Percentiles rank a stretch among this genome's conserved stretches.
phyloP scores from a whole-genome alignment of 495 filamentous ascomycete genomes.

The Staphylotrichum longicolle region DNA sequence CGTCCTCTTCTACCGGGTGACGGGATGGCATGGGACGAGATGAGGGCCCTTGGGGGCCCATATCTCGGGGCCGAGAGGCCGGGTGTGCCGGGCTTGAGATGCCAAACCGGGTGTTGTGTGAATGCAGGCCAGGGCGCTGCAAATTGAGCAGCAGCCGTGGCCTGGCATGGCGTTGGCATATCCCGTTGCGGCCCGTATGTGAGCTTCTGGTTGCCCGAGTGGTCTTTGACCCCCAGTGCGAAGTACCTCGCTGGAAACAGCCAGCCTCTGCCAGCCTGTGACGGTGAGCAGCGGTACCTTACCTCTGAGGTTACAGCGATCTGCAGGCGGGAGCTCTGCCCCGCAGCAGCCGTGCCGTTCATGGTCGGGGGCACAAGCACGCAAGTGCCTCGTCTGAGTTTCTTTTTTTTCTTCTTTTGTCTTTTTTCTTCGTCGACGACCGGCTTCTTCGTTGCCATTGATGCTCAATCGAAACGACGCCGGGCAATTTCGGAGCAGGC shows the following conservation, averaged over 20 bases:
- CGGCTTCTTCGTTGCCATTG: neutral
- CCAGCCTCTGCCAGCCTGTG: slow-evolving; percentile 1
- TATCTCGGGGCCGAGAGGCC: slow-evolving; percentile 7
- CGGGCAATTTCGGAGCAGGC: neutral
- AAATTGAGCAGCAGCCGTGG: neutral
- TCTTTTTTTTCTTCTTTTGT: neutral
- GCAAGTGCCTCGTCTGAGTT: neutral
- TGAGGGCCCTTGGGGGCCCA: neutral
- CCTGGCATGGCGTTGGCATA: slow-evolving; percentile 3
- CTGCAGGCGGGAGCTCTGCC: slow-evolving; percentile 20
- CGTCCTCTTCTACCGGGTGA: neutral
- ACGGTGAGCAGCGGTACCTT: slow-evolving; percentile 15
- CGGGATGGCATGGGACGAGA: neutral
- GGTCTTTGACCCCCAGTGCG: neutral
- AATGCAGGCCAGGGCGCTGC: neutral
- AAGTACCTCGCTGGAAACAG: neutral
- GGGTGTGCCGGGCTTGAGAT: neutral
- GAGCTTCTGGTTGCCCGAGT: neutral
- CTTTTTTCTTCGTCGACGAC: neutral
- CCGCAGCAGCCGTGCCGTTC: slow-evolving; percentile 16
- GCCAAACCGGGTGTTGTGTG: neutral
- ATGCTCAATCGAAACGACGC: neutral
- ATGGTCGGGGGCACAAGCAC: neutral
- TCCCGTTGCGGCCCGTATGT: slow-evolving; percentile 5
- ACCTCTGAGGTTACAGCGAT: slow-evolving; percentile 16